phyloP scores from a whole-genome alignment of 257 asterid species.

The Linaria vulgaris region DNA sequence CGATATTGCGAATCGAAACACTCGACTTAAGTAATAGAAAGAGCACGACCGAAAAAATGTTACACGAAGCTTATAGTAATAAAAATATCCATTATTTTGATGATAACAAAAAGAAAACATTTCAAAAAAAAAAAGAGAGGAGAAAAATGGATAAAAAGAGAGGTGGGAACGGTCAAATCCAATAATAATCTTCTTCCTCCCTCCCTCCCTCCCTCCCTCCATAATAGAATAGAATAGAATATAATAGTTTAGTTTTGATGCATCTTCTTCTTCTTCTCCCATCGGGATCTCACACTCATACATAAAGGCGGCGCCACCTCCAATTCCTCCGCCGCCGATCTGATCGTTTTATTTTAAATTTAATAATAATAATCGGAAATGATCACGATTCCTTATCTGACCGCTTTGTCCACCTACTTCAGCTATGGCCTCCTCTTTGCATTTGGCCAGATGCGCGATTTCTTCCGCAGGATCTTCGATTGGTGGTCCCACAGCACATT shows the following conservation, averaged over 20 bases:
- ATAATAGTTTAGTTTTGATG: neutral
- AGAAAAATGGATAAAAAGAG: neutral
- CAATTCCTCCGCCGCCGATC: slow-evolving; percentile 38
- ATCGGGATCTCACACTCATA: slow-evolving; percentile 34
- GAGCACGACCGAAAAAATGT: too few relatives aligned
- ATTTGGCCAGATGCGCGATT: slow-evolving; percentile 92
- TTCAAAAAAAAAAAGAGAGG: neutral
- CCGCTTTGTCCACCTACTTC: slow-evolving; percentile 94
- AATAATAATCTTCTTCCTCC: too few relatives aligned
- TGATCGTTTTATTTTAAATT: too few relatives aligned
- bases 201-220: slow-evolving; percentile 24
- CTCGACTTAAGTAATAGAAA: too few relatives aligned
- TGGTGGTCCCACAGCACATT: slow-evolving; percentile 73
- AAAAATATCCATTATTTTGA: too few relatives aligned
- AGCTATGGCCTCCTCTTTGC: slow-evolving; percentile 96
- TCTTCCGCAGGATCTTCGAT: slow-evolving; percentile 67
- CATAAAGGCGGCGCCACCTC: slow-evolving; percentile 28
- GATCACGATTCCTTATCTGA: slow-evolving; percentile 87
- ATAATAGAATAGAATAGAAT: neutral
- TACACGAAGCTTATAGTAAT: too few relatives aligned
- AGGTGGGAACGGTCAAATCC: neutral
- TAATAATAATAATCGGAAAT: slow-evolving; percentile 37
- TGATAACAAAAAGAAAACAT: neutral
- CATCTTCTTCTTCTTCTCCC: slow-evolving; percentile 18
- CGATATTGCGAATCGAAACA: too few relatives aligned